Evolutionary conservation across 768 basidiomycete genomes (phyloP), one percentile per base, ranked within the genome.

Genomic region (Mycena galopus): DNA sequence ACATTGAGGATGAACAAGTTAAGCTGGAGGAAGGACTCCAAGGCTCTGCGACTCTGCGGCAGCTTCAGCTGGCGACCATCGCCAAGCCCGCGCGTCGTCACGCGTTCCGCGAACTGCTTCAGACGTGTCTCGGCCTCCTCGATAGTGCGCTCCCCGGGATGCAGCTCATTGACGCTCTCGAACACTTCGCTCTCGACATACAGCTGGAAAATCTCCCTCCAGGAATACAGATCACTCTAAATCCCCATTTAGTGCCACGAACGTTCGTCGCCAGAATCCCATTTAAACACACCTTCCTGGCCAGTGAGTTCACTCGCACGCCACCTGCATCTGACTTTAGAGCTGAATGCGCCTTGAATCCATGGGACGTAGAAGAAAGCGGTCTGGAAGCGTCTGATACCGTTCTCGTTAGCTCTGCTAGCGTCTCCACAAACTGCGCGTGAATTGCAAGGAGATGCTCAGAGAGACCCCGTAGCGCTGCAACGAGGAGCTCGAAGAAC

Each of bases 171-270:
- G 14, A 89, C 80, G 39, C 88, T 89, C 79, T 97, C 96, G 76
- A 97, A 98, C 1, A 98, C 89, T 76, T 96, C 93, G 0, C 90
- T 85, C 75, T 97, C 96, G 58, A 93, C 86, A 80, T 97, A 98
- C 3, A 97, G 82, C 69, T 92, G 91, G 78, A 98, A 97, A 32
- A 98, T 92, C 81, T 95, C 91, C 27, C 97, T 85, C 97, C 97
- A 98, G 8, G 90, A 87, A 78, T 94, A 96, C 10, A 98, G 81
- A 75, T 98, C 96, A 14, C 84, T 87, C 86, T 88, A 51, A 51
- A 23, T 29, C 27, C 29, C 30, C 14, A 21, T 29, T 63, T 32
- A 57, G 35, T 6, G 27, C 17, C 50, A 51, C 50, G 23, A 23
- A 51, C 50, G 50, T 51, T 8, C 56, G 33, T 35, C 2, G 21